Conservation (phyloP, 148 eudicot genomes). For the Hydrangea macrophylla region DNA sequence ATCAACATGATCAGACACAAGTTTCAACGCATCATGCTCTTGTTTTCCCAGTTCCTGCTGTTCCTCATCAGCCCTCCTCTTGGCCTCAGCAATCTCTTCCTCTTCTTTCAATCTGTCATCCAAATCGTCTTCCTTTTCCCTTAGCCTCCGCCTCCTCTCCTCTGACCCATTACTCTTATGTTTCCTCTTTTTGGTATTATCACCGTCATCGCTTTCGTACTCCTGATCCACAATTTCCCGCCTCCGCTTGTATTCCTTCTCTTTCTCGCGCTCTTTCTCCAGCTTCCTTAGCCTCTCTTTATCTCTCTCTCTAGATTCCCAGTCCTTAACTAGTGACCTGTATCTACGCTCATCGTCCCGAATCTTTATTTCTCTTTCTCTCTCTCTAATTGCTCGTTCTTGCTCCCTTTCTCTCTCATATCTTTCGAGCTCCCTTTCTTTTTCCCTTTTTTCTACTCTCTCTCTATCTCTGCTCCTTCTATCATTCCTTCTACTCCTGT, state of each 20-base stretch:
- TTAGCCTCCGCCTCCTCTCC: constrained; percentile 63
- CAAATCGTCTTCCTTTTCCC: constrained; percentile 90
- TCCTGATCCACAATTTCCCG: constrained; percentile 69
- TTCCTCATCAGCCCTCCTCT: constrained; percentile 70
- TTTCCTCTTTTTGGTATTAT: constrained; percentile 79
- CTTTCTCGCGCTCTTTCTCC: constrained; percentile 89
- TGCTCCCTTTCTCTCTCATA: constrained; percentile 92
- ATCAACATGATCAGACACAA: constrained; percentile 30
- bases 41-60: constrained; percentile 37
- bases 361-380: constrained; percentile 73
- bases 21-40: constrained; percentile 40
- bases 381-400: constrained; percentile 86
- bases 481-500: constrained; percentile 69
- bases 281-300: constrained; percentile 64
- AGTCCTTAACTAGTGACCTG: constrained; percentile 71
- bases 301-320: constrained; percentile 86
- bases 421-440: constrained; percentile 92
- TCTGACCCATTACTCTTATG: constrained; percentile 67
- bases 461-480: constrained; percentile 66
- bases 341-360: constrained; percentile 83
- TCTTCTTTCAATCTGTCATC: constrained; percentile 79
- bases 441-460: constrained; percentile 65
- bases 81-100: constrained; percentile 80
- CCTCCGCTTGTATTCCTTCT: constrained; percentile 71
- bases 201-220: constrained; percentile 70